Evolutionary conservation across 179 eudicot genomes (phyloP), one percentile per base, ranked within the genome.

Genomic region (Heliamphora pulchella): DNA sequence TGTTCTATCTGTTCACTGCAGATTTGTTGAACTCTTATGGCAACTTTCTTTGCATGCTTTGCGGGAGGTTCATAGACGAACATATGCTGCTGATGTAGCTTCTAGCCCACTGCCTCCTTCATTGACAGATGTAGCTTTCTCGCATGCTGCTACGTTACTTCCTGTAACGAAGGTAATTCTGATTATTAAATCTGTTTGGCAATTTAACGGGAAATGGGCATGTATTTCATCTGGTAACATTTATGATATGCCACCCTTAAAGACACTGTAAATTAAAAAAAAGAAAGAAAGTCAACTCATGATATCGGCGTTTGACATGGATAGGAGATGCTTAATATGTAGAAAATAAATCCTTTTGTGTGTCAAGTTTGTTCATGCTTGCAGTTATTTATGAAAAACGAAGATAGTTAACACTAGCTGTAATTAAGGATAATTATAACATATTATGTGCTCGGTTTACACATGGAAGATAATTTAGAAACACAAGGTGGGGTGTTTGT

Each of bases 1-100:
- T 15, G 74, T 15, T 70, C 68, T 9, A n/a, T 74, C 63, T 84
- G 53, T 47, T 74, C 43, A 71, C 39, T 85, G 83, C 89, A 94
- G 98, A 87, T 94, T 94, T 86, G 97, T 94, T 82, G 98, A 94
- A 79, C 89, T 94, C 39, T 75, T 94, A 79, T 94, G 98, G 98
- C 98, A 94, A 85, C 98, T 94, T 74, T 94, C 98, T 75, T 85
- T 94, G 84, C 98, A 94, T 90, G 97, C 98, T 73, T 80, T 94
- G 83, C 91, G 97, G 73, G 98, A 94, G 84, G 98, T 94, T 80
- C 98, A 93, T 82, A 89, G 92, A 43, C 94, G 98, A 78, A 94
- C 88, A 53, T 94, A 89, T 89, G 87, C 97, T 43, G 94, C 91
- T 70, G 98, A 94, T 87, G 92, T 94, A 72, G 89, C 90, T 87